Evolutionary conservation across 2,329 filamentous ascomycete genomes (phyloP).

Genomic region (Diatrype stigma): DNA sequence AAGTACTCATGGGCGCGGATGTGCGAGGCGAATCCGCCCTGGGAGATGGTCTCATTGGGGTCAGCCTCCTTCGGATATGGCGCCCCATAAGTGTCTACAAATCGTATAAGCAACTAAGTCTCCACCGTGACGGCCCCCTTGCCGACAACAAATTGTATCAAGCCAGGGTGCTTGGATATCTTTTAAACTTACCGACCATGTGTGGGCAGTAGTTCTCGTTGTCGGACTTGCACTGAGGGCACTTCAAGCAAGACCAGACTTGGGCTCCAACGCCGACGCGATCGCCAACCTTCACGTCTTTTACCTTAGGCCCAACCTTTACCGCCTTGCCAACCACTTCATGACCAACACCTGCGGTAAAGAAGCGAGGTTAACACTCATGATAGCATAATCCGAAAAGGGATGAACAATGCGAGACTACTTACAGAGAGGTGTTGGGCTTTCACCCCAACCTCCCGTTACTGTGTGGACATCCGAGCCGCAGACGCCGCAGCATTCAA

Average conservation of each 20-base stretch:
- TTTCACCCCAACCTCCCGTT: conserved; percentile 29
- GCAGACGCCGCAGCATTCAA: conserved; percentile 60
- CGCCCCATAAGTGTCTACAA: conserved; percentile 52
- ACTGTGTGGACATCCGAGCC: conserved; percentile 47
- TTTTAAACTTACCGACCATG: conserved; percentile 31
- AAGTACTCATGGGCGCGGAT: conserved; percentile 54
- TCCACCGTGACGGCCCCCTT: too few relatives aligned
- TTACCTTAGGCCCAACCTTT: conserved; percentile 34
- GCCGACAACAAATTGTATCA: too few relatives aligned
- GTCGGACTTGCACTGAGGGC: conserved; percentile 39
- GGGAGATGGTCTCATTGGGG: conserved; percentile 54
- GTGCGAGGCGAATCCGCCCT: conserved; percentile 58
- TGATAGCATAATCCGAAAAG: not conserved
- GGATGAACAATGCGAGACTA: not conserved
- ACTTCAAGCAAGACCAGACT: conserved; percentile 52
- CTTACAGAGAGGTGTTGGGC: conserved; percentile 37
- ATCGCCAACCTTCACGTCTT: conserved; percentile 55
- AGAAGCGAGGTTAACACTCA: not conserved
- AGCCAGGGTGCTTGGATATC: too few relatives aligned
- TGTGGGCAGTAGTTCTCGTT: conserved; percentile 50
- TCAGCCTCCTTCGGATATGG: conserved; percentile 53
- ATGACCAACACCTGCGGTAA: conserved; percentile 43
- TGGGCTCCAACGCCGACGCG: conserved; percentile 62
- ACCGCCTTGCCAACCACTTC: conserved; percentile 55
- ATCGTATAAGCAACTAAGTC: not conserved